Evolutionary conservation across 2,329 filamentous ascomycete genomes (phyloP), one percentile per base, ranked within the genome.

Genomic region (Bipolaris bicolor): DNA sequence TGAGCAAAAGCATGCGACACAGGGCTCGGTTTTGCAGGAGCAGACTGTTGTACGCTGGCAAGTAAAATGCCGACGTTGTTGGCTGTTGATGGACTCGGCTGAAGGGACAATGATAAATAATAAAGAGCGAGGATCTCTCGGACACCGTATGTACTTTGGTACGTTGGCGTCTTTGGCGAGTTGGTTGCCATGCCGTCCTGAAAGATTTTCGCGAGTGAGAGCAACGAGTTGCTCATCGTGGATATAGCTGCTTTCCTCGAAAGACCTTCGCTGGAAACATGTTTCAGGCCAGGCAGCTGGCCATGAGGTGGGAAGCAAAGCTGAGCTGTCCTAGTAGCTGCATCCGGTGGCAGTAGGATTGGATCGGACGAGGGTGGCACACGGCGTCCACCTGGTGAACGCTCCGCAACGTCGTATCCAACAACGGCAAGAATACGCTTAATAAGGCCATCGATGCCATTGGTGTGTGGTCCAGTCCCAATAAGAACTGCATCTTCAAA

Each of bases 11-110:
- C 58, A 45, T 75, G 73, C 62, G 77, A 76, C 22, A 79, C 77
- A 7, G 79, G 74, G 69, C 60, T 76, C 58, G 73, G 65, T 46
- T 79, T 81, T 7, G 78, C 77, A 3, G 78, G 77, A 7, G 76
- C 69, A 24, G 81, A 82, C 66, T 96, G 92, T 71, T 97, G 95
- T 18, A 98, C 90, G 55, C 95, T 91, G 5, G 95, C 95, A n/a
- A 99, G 86, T 26, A 99, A 82, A 53, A 99, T 99, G 3, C 95
- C 95, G 11, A 99, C 93, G 73, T 99, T 99, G 74, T 99, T 99
- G 0, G 95, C 95, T 0, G 95, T 99, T 0, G 95, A 99, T 2
- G 95, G 95, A 68, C 95, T 98, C 46, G 95, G 93, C 63, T 97
- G 95, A 2, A 99, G 83, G 0, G 95, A 96, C 3, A 99, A 80